Percentiles rank a stretch among this genome's conserved stretches.
Conservation (phyloP, 768 basidiomycete species). For the Tulasnella sp. region DNA sequence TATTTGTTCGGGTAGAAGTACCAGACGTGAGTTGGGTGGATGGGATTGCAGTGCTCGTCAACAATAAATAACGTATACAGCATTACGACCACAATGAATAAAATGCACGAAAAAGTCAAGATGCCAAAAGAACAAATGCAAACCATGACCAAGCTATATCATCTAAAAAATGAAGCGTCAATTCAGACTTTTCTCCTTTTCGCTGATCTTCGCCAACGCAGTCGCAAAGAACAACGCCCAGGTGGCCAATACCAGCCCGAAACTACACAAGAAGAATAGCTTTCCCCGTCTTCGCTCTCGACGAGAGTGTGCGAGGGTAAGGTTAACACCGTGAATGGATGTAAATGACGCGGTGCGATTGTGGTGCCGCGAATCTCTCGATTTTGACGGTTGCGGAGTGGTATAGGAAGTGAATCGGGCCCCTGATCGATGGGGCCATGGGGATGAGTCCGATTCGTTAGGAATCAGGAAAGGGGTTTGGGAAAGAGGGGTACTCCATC, state of each 20-base stretch:
- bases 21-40: too few species aligned
- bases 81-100: too few species aligned
- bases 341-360: neutral
- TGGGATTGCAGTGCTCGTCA: too few species aligned
- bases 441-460: neutral
- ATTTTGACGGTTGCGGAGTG: neutral
- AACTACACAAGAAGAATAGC: constrained; percentile 36
- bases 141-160: too few species aligned
- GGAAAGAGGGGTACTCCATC: neutral
- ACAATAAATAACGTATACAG: too few species aligned
- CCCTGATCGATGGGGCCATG: neutral
- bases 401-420: neutral
- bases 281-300: constrained; percentile 38
- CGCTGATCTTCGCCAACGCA: constrained; percentile 10
- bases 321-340: neutral
- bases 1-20: too few species aligned
- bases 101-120: too few species aligned
- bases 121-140: too few species aligned
- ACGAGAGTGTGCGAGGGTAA: neutral
- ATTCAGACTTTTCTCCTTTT: constrained; percentile 13
- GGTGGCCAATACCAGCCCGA: constrained; percentile 35
- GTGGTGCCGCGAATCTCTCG: neutral
- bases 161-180: too few species aligned
- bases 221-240: constrained; percentile 56
- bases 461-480: neutral